Base-by-base conservation (phyloP, 345 rosid species). In the Eutrema japonicum region DNA sequence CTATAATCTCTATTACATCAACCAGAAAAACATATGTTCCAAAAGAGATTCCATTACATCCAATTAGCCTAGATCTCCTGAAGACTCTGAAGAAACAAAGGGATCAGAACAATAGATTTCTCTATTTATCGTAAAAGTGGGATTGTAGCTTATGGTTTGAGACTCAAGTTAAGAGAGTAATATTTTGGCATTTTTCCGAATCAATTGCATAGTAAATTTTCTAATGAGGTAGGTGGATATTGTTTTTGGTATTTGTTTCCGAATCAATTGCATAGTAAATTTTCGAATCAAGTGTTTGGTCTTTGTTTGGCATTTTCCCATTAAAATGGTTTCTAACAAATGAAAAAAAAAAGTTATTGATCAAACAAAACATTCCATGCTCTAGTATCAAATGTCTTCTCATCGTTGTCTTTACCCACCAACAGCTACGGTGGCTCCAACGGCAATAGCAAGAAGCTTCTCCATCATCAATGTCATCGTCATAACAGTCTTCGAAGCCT, bases 401-500 rank as follows among this genome's bases (percentile, higher is more conserved):
- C n/a, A 16, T 33, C 42, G 18, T 36, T 32, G 48, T 66, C n/a
- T 67, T 49, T 14, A 67, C 10, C 71, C 61, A 8, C 61, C 71
- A 51, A 52, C 71, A 22, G 61, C 40, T n/a, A 12, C 32, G 43
- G 64, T 64, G 38, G 77, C 77, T 64, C 32, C 77, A 53, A 45
- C 70, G 2, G 64, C 70, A 5, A 72, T 37, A 26, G 26, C 30
- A 53, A 43, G 1, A 53, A 64, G 55, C 64, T 45, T 35, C 8
- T 64, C 45, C 77, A 63, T 64, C 77, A 4, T 35, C 18, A 45
- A 4, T 62, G 63, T 64, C 76, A 53, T 63, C 52, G 0, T 4
- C 8, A 72, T 26, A 10, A 65, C 3, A 3, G 3, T 60, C 61
- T 59, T 66, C 0, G 73, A 66, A 26, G 27, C 61, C 62, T 40